phyloP scores from a whole-genome alignment of 106 monocot species.

The Acorus gramineus region DNA sequence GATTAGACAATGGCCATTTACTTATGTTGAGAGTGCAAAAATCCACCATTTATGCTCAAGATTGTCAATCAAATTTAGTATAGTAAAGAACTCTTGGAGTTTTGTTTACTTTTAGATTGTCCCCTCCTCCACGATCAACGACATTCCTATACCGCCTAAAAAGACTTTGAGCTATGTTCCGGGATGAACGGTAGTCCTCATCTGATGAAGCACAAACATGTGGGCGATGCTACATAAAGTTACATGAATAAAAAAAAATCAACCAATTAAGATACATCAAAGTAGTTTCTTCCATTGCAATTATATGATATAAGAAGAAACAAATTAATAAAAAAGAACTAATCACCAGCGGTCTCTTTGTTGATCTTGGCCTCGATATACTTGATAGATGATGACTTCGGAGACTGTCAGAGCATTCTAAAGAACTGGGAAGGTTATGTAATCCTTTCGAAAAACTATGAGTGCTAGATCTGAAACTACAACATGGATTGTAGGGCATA shows the following conservation, averaged over 20 bases:
- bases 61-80: no score
- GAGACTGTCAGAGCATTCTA: not conserved
- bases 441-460: slow-evolving; percentile 3
- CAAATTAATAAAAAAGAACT: not conserved
- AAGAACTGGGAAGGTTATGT: slow-evolving; percentile 5
- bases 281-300: not conserved
- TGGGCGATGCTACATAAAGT: slow-evolving; percentile 24
- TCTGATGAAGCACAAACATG: slow-evolving; percentile 57
- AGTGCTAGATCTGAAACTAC: slow-evolving; percentile 6
- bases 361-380: slow-evolving; percentile 17
- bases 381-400: slow-evolving; percentile 11
- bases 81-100: no score
- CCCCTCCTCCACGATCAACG: slow-evolving; percentile 64
- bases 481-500: not conserved
- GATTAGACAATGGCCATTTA: not conserved
- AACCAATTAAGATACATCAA: not conserved
- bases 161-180: slow-evolving; percentile 69
- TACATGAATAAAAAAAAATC: slow-evolving; percentile 5
- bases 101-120: slow-evolving; percentile 60
- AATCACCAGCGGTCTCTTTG: slow-evolving; percentile 24
- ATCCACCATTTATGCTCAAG: no score
- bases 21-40: not conserved
- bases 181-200: slow-evolving; percentile 73
- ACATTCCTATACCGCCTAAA: slow-evolving; percentile 72
- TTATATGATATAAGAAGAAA: not conserved